Conservation (phyloP, 2,329 filamentous ascomycete genomes). For the Botrytis medusae region DNA sequence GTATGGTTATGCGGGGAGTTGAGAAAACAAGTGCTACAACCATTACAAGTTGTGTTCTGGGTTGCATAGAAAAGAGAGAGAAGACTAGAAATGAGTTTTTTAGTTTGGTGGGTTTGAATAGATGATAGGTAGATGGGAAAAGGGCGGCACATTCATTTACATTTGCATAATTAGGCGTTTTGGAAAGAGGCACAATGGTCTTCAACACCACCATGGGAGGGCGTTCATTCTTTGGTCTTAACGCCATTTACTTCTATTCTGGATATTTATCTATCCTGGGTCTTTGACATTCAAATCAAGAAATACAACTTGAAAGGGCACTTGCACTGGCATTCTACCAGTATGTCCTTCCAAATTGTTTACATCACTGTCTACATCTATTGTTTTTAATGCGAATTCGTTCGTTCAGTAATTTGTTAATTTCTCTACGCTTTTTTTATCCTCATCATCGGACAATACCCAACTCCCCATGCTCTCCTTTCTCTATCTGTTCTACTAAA, state of each 20-base stretch:
- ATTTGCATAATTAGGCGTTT: slow-evolving; percentile 31
- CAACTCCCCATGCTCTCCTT: slow-evolving; percentile 39
- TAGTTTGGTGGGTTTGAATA: slow-evolving; percentile 69
- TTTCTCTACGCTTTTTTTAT: background rate
- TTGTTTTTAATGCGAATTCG: background rate
- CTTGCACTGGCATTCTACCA: background rate
- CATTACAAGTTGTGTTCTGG: slow-evolving; percentile 96
- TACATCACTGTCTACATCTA: background rate
- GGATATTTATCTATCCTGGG: slow-evolving; percentile 19
- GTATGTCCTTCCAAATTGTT: background rate
- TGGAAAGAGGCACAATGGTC: slow-evolving; percentile 33
- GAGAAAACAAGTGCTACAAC: slow-evolving; percentile 85
- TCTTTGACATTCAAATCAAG: background rate
- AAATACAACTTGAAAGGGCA: background rate
- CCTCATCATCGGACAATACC: slow-evolving; percentile 1
- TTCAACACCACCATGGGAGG: slow-evolving; percentile 39
- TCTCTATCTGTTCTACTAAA: slow-evolving; percentile 49
- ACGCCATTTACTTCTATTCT: slow-evolving; percentile 33
- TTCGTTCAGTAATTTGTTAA: background rate
- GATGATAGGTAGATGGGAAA: slow-evolving; percentile 38
- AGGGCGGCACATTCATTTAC: slow-evolving; percentile 19
- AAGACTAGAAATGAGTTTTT: slow-evolving; percentile 97
- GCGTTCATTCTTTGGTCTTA: slow-evolving; percentile 39
- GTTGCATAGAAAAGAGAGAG: slow-evolving; percentile 86
- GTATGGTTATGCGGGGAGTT: slow-evolving; percentile 99